phyloP scores from a whole-genome alignment of 371 early-diverging fungal genomes.

The Syncephalastrum sp. region DNA sequence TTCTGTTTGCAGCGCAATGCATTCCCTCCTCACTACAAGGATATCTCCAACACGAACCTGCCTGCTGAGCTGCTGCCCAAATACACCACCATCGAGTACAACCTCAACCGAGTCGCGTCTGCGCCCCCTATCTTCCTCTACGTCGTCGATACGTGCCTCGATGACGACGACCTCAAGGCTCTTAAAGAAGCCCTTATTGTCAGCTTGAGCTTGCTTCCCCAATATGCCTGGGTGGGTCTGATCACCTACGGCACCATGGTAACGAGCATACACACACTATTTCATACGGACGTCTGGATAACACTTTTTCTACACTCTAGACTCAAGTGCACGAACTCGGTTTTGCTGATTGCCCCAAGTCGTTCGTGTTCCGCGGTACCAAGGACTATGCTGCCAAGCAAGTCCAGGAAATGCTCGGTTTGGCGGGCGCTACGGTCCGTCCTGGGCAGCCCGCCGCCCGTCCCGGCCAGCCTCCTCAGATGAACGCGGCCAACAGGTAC shows the following conservation, averaged over 20 bases:
- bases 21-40: slow-evolving; percentile 98
- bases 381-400: slow-evolving; percentile 95
- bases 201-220: slow-evolving; percentile 89
- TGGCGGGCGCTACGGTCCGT: slow-evolving; percentile 57
- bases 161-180: slow-evolving; percentile 95
- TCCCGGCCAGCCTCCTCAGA: slow-evolving; percentile 66
- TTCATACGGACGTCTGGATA: neutral
- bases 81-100: slow-evolving; percentile 98
- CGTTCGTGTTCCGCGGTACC: slow-evolving; percentile 97
- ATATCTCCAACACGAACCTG: slow-evolving; percentile 92
- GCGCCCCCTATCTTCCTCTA: slow-evolving; percentile 96
- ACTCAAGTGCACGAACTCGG: slow-evolving; percentile 95
- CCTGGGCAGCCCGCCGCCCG: slow-evolving; percentile 60
- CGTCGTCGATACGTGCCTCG: slow-evolving; percentile 98
- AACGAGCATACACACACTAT: slow-evolving; percentile 9
- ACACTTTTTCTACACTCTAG: slow-evolving; percentile 31
- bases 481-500: slow-evolving; percentile 61
- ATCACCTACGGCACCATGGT: slow-evolving; percentile 99
- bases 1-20: slow-evolving; percentile 98
- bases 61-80: slow-evolving; percentile 96
- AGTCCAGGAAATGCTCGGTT: slow-evolving; percentile 94
- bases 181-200: slow-evolving; percentile 93
- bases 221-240: slow-evolving; percentile 94
- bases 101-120: slow-evolving; percentile 74
- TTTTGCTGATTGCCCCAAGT: slow-evolving; percentile 93